A percentile compares a stretch with the other conserved stretches of the same genome.
Evolutionary conservation across 78 protist genomes (phyloP).

Genomic region (Dictyostelium firmibasis): DNA sequence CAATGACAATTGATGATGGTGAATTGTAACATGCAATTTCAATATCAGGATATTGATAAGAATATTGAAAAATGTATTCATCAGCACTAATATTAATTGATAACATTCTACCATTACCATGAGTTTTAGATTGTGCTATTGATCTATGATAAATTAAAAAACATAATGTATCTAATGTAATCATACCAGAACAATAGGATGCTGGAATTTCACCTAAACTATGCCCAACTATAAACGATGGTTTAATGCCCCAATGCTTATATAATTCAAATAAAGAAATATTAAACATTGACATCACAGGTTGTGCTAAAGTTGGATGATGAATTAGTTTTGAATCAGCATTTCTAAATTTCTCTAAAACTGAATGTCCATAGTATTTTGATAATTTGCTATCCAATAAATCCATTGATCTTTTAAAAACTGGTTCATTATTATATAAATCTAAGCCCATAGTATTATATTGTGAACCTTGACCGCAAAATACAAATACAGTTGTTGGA

Average conservation of each 20-base stretch:
- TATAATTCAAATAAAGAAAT: constrained; percentile 27
- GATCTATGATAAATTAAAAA: neutral
- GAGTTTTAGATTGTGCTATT: neutral
- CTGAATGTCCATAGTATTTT: no score
- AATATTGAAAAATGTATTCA: neutral
- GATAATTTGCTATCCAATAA: no score
- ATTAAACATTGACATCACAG: constrained; percentile 24
- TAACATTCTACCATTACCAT: constrained; percentile 19
- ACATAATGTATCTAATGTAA: neutral
- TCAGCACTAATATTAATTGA: neutral
- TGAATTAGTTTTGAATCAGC: neutral
- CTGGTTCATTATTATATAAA: no score
- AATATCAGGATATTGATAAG: neutral
- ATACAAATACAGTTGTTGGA: no score
- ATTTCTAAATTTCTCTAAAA: no score
- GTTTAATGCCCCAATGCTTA: constrained; percentile 28
- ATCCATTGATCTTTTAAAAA: no score
- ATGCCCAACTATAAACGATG: constrained; percentile 59
- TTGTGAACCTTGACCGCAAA: no score
- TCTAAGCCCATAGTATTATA: no score
- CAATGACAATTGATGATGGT: constrained; percentile 14
- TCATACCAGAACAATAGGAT: neutral
- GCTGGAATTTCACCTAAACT: constrained; percentile 23
- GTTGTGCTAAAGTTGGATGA: constrained; percentile 42
- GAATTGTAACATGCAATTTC: no score